Evolutionary conservation across 345 rosid genomes (phyloP).

Genomic region (Luvunga scandens): DNA sequence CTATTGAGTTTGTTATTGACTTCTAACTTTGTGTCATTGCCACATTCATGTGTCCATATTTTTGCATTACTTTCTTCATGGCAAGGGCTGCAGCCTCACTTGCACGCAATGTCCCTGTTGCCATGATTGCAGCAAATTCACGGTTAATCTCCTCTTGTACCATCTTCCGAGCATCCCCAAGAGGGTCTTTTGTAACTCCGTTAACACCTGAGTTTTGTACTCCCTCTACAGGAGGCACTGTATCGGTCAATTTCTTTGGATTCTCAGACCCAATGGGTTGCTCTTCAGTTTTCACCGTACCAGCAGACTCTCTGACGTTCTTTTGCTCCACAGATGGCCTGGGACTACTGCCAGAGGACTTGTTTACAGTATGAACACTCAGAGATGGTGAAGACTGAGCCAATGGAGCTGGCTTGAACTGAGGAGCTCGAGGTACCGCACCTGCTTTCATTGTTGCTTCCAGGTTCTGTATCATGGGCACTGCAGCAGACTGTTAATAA

Average conservation of each 20-base stretch:
- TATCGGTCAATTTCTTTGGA: slow-evolving; percentile 9
- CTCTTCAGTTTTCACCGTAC: slow-evolving; percentile 16
- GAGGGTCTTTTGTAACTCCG: slow-evolving; percentile 42
- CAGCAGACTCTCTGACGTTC: neutral
- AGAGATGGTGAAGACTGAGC: slow-evolving; percentile 28
- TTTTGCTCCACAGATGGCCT: neutral
- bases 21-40: slow-evolving; percentile 34
- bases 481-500: slow-evolving; percentile 28
- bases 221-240: slow-evolving; percentile 25
- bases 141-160: slow-evolving; percentile 82
- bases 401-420: slow-evolving; percentile 51
- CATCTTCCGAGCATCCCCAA: slow-evolving; percentile 72
- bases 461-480: slow-evolving; percentile 93
- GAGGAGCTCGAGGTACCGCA: slow-evolving; percentile 88
- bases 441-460: slow-evolving; percentile 77
- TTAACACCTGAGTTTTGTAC: slow-evolving; percentile 20
- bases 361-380: slow-evolving; percentile 7
- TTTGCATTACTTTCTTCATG: slow-evolving; percentile 83
- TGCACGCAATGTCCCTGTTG: slow-evolving; percentile 72
- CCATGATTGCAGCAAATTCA: slow-evolving; percentile 83
- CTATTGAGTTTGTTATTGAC: neutral
- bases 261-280: slow-evolving; percentile 21
- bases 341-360: slow-evolving; percentile 24
- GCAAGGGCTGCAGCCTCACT: slow-evolving; percentile 95
- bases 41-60: slow-evolving; percentile 56